Conservation (phyloP, 768 basidiomycete genomes). For the Serendipita indica region DNA sequence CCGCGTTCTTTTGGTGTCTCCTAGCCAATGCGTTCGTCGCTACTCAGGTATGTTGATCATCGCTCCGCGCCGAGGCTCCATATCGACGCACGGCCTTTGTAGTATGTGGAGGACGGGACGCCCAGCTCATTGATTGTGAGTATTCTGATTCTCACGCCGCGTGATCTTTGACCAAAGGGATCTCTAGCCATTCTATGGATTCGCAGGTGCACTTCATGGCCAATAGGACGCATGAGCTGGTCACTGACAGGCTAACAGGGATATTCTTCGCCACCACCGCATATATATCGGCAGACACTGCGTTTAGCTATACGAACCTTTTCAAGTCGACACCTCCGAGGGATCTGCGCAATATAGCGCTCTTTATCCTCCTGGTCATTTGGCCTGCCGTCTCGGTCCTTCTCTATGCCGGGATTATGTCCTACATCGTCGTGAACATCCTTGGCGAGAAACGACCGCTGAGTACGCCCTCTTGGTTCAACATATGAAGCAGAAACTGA, state of each 20-base stretch:
- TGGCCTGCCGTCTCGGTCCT: slow-evolving; percentile 59
- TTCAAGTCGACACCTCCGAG: slow-evolving; percentile 34
- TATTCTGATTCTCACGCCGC: slow-evolving; percentile 16
- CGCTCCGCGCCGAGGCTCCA: background rate
- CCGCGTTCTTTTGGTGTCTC: slow-evolving; percentile 67
- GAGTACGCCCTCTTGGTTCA: slow-evolving; percentile 23
- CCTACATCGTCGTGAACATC: slow-evolving; percentile 59
- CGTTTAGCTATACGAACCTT: slow-evolving; percentile 4
- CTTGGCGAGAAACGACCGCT: slow-evolving; percentile 71
- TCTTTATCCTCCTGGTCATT: slow-evolving; percentile 68
- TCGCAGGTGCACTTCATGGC: background rate
- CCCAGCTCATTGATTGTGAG: slow-evolving; percentile 49
- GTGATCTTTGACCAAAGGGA: background rate
- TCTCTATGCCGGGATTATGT: slow-evolving; percentile 59
- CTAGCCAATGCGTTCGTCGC: slow-evolving; percentile 58
- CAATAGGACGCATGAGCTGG: too few species aligned
- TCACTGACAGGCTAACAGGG: too few species aligned
- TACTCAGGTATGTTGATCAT: slow-evolving; percentile 41
- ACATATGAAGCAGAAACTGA: background rate
- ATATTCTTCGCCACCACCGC: background rate
- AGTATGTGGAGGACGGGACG: slow-evolving; percentile 71
- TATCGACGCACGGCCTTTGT: background rate
- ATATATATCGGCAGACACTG: background rate
- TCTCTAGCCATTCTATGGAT: slow-evolving; percentile 40
- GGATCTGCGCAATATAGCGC: slow-evolving; percentile 45